Percentiles rank a stretch among this genome's conserved stretches.
These are phyloP conservation scores for Fusarium sp. DNA, from an alignment of 2,329 filamentous ascomycete species.

Conservation along the genomic window DNA sequence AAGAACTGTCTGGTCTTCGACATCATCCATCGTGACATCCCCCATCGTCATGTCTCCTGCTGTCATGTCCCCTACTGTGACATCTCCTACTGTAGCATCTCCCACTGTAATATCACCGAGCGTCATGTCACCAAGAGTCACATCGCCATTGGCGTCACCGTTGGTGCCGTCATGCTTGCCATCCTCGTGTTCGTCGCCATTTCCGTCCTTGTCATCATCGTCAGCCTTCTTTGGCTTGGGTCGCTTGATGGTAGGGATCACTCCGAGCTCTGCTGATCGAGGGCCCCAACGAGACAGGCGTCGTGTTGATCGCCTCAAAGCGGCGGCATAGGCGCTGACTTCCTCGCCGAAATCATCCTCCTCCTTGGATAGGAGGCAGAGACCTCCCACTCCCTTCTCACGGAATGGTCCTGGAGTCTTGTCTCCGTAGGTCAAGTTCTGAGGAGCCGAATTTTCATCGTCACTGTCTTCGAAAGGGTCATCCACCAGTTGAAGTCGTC, in stretches of 20 bases:
- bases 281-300: conserved; percentile 78
- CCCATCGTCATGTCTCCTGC: conserved; percentile 45
- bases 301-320: conserved; percentile 72
- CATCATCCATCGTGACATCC: conserved; percentile 64
- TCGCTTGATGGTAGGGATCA: conserved; percentile 62
- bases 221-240: conserved; percentile 46
- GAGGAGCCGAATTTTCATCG: conserved; percentile 61
- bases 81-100: conserved; percentile 59
- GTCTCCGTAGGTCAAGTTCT: conserved; percentile 48
- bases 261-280: conserved; percentile 58
- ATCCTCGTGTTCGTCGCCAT: conserved; percentile 48
- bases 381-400: conserved; percentile 71
- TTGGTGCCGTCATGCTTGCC: conserved; percentile 41
- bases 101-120: conserved; percentile 57
- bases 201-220: conserved; percentile 43
- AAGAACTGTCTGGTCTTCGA: conserved; percentile 59
- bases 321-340: conserved; percentile 72
- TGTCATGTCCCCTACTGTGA: conserved; percentile 49
- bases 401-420: conserved; percentile 58
- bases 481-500: conserved; percentile 68
- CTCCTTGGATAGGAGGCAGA: conserved; percentile 72
- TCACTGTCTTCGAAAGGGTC: conserved; percentile 74
- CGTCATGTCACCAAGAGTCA: conserved; percentile 45
- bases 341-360: conserved; percentile 84
- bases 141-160: conserved; percentile 43